phyloP scores from a whole-genome alignment of 495 filamentous ascomycete species.

The Stereocaulon alpinum region DNA sequence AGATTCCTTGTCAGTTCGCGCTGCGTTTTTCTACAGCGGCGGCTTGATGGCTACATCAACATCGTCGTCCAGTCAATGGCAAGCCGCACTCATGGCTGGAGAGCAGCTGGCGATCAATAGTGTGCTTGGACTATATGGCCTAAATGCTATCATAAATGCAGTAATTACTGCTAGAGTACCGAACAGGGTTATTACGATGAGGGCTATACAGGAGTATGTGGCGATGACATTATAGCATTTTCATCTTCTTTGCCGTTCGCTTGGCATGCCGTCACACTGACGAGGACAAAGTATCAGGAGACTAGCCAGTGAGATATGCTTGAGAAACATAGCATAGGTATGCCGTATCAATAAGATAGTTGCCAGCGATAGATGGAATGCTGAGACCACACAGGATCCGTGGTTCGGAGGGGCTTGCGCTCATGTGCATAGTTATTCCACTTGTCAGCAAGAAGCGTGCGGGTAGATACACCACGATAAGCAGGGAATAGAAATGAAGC shows the following conservation, averaged over 20 bases:
- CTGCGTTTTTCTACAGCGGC: too few relatives aligned
- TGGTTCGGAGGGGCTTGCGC: slow-evolving; percentile 37
- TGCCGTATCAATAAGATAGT: slow-evolving; percentile 35
- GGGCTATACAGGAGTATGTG: slow-evolving; percentile 24
- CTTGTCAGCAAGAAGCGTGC: slow-evolving; percentile 33
- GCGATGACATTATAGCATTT: slow-evolving; percentile 18
- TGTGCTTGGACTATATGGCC: too few relatives aligned
- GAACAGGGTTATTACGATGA: too few relatives aligned
- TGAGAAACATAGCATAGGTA: slow-evolving; percentile 30
- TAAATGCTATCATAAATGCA: too few relatives aligned
- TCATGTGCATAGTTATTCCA: slow-evolving; percentile 25
- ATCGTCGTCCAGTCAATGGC: too few relatives aligned
- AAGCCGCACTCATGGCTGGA: too few relatives aligned
- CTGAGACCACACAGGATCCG: slow-evolving; percentile 31
- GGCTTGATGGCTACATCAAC: too few relatives aligned
- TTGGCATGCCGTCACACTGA: slow-evolving; percentile 17
- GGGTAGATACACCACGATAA: slow-evolving; percentile 31
- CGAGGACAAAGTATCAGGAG: slow-evolving; percentile 33
- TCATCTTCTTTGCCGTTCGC: not conserved
- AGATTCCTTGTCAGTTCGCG: too few relatives aligned
- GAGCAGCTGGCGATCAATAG: too few relatives aligned
- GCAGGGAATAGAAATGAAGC: slow-evolving; percentile 31
- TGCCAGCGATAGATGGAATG: slow-evolving; percentile 36
- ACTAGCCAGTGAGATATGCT: slow-evolving; percentile 33
- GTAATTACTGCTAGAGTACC: too few relatives aligned